Evolutionary conservation across 805 yeast species (phyloP), one percentile per base, ranked within the genome.

Genomic region (Scheffersomyces lignosus): DNA sequence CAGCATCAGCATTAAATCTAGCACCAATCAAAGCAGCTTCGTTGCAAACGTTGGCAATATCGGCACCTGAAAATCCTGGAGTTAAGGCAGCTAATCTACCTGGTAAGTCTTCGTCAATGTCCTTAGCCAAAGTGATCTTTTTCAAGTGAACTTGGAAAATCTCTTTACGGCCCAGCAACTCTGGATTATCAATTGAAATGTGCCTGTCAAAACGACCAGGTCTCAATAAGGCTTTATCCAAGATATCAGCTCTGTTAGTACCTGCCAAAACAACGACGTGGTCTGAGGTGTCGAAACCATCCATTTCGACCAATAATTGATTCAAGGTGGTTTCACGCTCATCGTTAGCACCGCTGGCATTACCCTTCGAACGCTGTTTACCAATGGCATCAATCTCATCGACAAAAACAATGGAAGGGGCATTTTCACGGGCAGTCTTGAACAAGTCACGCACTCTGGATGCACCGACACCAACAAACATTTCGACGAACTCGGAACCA

Each of bases 341-440:
- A 61, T 93, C 99, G 56, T 91, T 88, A 17, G 95, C 87, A 37
- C 96, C 93, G 36, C 76, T 70, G 37, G 75, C 73, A 44, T 80
- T 78, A 20, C 90, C 89, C 62, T 81, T 81, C n/a, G 83, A 77
- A 56, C 83, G 66, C 30, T 89, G 88, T 54, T 89, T 88, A 53
- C 99, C 99, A 56, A 93, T 95, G n/a, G 99, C 99, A 71, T 93
- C 99, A 45, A 93, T 93, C 67, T 93, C 99, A 71, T 93, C 99
- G 34, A 93, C 90, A 52, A 93, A 95, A n/a, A 93, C 80, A 54
- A 93, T 93, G 24, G 95, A 75, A 12, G 99, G 99, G 0, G 99
- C 96, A 62, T 83, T 80, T 58, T 87, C 87, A 54, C 98, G 77
- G 1, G 99, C 99, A 18, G 87, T 85, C 45, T 83, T 78, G 69